phyloP scores from a whole-genome alignment of 2,329 filamentous ascomycete genomes.

The Knoxdaviesia capensis region DNA sequence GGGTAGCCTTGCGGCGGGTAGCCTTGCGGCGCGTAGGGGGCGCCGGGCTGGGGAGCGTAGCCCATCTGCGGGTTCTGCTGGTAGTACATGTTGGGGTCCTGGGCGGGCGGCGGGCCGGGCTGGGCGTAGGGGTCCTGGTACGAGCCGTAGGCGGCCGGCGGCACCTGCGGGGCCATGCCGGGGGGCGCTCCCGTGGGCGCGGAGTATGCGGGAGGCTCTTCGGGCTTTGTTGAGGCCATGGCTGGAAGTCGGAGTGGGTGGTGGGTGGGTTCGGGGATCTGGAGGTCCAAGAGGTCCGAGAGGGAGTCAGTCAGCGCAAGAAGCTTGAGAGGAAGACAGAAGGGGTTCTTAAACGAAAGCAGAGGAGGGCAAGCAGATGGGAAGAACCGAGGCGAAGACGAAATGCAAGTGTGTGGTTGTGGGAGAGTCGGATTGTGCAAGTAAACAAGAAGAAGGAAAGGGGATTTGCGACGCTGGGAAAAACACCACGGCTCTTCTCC shows the following conservation, averaged over 20 bases:
- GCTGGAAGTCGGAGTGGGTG: background rate
- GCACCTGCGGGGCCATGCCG: slow-evolving; percentile 20
- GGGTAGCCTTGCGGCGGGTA: slow-evolving; percentile 11
- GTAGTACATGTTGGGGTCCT: slow-evolving; percentile 5
- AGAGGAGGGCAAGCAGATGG: too few species aligned
- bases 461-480: too few species aligned
- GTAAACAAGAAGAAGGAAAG: too few species aligned
- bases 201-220: background rate
- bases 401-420: too few species aligned
- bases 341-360: too few species aligned
- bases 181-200: slow-evolving; percentile 17
- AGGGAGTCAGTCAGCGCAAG: too few species aligned
- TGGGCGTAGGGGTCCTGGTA: slow-evolving; percentile 15
- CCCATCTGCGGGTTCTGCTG: slow-evolving; percentile 12
- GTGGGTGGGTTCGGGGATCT: background rate
- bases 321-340: too few species aligned
- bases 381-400: too few species aligned
- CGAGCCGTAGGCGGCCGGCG: slow-evolving; percentile 24
- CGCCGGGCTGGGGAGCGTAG: slow-evolving; percentile 10
- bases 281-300: too few species aligned
- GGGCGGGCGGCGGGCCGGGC: slow-evolving; percentile 1
- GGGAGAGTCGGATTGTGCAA: too few species aligned
- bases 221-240: background rate
- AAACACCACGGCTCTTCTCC: too few species aligned
- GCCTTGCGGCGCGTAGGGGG: slow-evolving; percentile 8